Base-by-base conservation (phyloP, 179 eudicot species). In the Pouteria campechiana region DNA sequence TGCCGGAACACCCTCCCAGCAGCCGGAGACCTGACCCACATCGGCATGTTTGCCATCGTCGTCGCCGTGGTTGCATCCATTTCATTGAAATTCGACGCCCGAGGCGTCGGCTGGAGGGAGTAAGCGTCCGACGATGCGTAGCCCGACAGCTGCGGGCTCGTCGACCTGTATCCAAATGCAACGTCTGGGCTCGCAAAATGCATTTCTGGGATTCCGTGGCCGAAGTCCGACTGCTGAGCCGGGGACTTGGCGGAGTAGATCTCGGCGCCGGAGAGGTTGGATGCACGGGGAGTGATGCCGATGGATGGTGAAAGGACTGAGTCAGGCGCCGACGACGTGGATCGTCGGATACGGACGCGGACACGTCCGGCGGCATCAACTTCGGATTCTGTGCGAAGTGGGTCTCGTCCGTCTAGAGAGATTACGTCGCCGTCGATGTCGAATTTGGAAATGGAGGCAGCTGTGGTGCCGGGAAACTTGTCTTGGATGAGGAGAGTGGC, bases 381-480 rank as follows among this genome's bases (percentile, higher is more conserved):
- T 11, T 52, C 65, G 0, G 70, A 65, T 30, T 65, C 65, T 1
- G 70, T 65, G 37, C 61, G 33, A 0, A 65, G 52, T 3, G 65
- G 70, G 48, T 65, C 65, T 40, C 70, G 57, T 17, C 70, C 70
- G 59, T 65, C 65, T 9, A 65, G 65, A 2, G 70, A 65, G 11
- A 58, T 54, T 25, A 65, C 70, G 21, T 65, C 70, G 11, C 63
- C 63, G 47, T 65, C 65, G 16, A 65, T 32, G 7, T 54, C 52
- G 17, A 65, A 46, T 48, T 48, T 48, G 25, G 70, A 28, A 6
- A 65, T 65, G 33, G 61, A 31, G 27, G 70, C 56, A 2, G 71
- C 71, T 2, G 44, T n/a, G 7, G 28, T 11, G 1, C 70, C 70
- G 0, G 65, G 70, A 57, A 65, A 65, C 22, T 41, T 64, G 27